A percentile compares a stretch with the other conserved stretches of the same genome.
Evolutionary conservation across 176 grass and related monocot genomes (phyloP).

Genomic region (Zizania latifolia): DNA sequence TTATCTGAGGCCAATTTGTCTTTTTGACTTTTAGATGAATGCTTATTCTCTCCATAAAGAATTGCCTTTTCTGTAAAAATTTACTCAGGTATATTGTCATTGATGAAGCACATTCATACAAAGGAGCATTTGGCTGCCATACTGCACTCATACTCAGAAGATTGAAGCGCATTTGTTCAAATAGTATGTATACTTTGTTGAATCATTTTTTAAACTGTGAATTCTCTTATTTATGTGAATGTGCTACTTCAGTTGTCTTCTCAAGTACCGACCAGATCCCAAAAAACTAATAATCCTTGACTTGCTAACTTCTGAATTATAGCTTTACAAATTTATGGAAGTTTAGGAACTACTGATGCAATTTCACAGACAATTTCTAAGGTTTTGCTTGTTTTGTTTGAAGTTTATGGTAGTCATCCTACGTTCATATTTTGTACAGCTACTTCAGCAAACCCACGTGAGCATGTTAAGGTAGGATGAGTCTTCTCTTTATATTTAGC

Average conservation of each 20-base stretch:
- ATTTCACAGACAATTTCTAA: slow-evolving; percentile 17
- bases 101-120: slow-evolving; percentile 97
- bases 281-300: not conserved
- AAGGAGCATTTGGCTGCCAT: slow-evolving; percentile 97
- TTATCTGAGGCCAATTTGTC: not conserved
- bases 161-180: slow-evolving; percentile 83
- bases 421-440: slow-evolving; percentile 92
- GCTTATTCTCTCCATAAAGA: not conserved
- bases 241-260: slow-evolving; percentile 1
- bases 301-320: not conserved
- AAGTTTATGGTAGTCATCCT: slow-evolving; percentile 77
- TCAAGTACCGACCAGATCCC: not conserved
- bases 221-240: not conserved
- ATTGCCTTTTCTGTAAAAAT: not conserved
- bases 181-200: slow-evolving; percentile 44
- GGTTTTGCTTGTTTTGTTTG: slow-evolving; percentile 24
- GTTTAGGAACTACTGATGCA: slow-evolving; percentile 9
- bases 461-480: slow-evolving; percentile 90
- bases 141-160: slow-evolving; percentile 89
- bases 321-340: not conserved
- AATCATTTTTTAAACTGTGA: not conserved
- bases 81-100: slow-evolving; percentile 85
- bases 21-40: not conserved
- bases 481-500: not conserved
- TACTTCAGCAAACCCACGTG: slow-evolving; percentile 79